phyloP scores from a whole-genome alignment of 441 rosid species.

The Arabidopsis hybrid region DNA sequence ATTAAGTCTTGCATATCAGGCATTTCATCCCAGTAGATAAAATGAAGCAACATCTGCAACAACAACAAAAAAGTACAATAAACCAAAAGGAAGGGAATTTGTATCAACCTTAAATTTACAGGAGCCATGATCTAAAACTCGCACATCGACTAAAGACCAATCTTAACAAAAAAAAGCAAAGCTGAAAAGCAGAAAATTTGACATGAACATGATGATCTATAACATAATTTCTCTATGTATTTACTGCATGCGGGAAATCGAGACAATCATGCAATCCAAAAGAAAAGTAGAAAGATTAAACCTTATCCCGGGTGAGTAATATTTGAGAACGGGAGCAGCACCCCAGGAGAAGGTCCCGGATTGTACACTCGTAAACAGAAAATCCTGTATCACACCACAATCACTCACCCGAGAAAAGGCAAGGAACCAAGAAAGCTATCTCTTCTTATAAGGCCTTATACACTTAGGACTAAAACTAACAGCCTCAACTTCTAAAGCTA shows the following conservation, averaged over 20 bases:
- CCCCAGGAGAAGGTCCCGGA: constrained; percentile 62
- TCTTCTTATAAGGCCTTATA: constrained; percentile 12
- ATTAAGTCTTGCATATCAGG: constrained; percentile 85
- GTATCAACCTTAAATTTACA: neutral
- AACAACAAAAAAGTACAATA: constrained; percentile 10
- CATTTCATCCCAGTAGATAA: constrained; percentile 80
- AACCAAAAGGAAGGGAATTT: constrained; percentile 7
- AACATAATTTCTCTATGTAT: constrained; percentile 34
- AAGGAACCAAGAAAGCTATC: constrained; percentile 27
- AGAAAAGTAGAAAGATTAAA: constrained; percentile 54
- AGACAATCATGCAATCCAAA: constrained; percentile 43
- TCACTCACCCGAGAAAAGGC: constrained; percentile 53
- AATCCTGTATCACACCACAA: constrained; percentile 44
- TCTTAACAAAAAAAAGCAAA: constrained; percentile 10
- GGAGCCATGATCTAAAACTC: neutral
- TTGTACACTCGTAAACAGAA: constrained; percentile 50
- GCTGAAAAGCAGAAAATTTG: constrained; percentile 12
- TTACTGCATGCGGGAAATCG: constrained; percentile 14
- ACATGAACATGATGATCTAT: constrained; percentile 13
- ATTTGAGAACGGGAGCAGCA: constrained; percentile 59
- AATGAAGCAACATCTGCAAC: constrained; percentile 84
- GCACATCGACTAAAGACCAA: constrained; percentile 11
- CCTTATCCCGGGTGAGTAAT: constrained; percentile 66
- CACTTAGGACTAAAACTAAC: constrained; percentile 9
- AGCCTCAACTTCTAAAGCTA: constrained; percentile 16